Evolutionary conservation across 148 eudicot species (phyloP), one percentile per base, ranked within the genome.

Genomic region (Spergularia marina): DNA sequence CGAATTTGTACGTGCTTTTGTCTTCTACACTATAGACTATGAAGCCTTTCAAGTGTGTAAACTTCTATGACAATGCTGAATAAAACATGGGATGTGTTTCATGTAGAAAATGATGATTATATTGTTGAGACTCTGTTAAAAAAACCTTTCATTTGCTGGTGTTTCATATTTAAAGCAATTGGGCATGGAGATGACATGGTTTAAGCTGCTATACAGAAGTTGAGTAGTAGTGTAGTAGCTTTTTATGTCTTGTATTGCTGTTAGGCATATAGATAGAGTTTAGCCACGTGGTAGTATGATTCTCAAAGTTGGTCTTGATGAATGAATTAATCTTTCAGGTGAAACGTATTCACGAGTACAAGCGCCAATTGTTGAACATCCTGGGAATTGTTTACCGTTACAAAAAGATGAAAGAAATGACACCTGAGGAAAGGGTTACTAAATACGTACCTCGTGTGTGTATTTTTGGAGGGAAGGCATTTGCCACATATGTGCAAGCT

Each of bases 401-500:
- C 84, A 94, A 90, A 80, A 84, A 90, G 84, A 94, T 94, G 98
- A 94, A 94, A 83, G 95, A 94, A 87, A 90, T 91, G 96, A 83
- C 77, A 72, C 85, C 85, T 17, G 85, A 65, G 64, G 92, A 90
- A 81, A 86, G 98, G 85, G 72, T 81, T 78, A 83, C 60, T 6
- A 86, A 85, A 65, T 91, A 79, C 82, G 93, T 85, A 72, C 98
- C 98, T 18, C 85, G 98, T 63, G 97, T 94, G 34, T 94, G 97
- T 72, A 90, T 94, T 68, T 94, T 94, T 89, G 98, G 98, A 63
- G 98, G 97, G 78, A 94, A 94, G 84, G 98, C 98, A 39, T 94
- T 94, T 84, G 89, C 98, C 39, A 94, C 98, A 18, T 94, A 94
- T 76, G 84, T 89, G 73, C 98, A 94, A 82, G 98, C 98, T 68